These are phyloP conservation scores for Dysphania ambrosioides DNA, from an alignment of 148 eudicot genomes.

Conservation along the genomic window DNA sequence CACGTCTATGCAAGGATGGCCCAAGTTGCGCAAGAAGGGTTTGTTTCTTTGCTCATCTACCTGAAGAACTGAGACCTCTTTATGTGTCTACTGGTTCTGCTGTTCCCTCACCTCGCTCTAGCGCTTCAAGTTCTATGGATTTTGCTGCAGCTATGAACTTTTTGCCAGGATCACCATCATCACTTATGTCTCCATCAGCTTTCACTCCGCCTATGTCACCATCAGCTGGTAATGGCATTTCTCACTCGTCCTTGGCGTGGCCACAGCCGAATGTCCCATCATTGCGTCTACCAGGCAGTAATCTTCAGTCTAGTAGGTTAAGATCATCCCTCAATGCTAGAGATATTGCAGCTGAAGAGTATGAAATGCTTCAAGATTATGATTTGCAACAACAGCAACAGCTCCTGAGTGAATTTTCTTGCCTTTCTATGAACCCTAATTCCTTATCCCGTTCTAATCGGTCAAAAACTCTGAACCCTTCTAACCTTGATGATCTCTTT, in stretches of 20 bases:
- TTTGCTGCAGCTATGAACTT: slow-evolving; percentile 56
- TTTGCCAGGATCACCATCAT: slow-evolving; percentile 51
- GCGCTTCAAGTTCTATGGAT: slow-evolving; percentile 42
- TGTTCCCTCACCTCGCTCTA: slow-evolving; percentile 61
- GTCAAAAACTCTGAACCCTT: slow-evolving; percentile 46
- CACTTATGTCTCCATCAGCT: slow-evolving; percentile 46
- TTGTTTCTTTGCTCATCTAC: slow-evolving; percentile 76
- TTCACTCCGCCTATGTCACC: slow-evolving; percentile 81
- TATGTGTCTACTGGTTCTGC: slow-evolving; percentile 65
- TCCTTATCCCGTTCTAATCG: slow-evolving; percentile 42
- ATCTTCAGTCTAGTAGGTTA: slow-evolving; percentile 67
- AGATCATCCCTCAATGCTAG: slow-evolving; percentile 67
- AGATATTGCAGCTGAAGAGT: slow-evolving; percentile 44
- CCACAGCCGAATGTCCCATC: slow-evolving; percentile 55
- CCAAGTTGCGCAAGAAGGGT: slow-evolving; percentile 56
- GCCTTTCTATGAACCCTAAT: slow-evolving; percentile 32
- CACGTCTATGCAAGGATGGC: slow-evolving; percentile 79
- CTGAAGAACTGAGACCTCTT: slow-evolving; percentile 70
- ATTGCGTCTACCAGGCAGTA: slow-evolving; percentile 59
- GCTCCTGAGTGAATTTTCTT: slow-evolving; percentile 44
- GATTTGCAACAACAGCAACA: slow-evolving; percentile 45
- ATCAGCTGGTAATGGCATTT: slow-evolving; percentile 40
- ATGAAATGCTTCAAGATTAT: slow-evolving; percentile 35
- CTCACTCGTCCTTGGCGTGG: slow-evolving; percentile 53
- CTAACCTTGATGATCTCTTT: slow-evolving; percentile 59